Evolutionary conservation across 371 early-diverging fungal species (phyloP).

Genomic region (Apophysomyces sp.): DNA sequence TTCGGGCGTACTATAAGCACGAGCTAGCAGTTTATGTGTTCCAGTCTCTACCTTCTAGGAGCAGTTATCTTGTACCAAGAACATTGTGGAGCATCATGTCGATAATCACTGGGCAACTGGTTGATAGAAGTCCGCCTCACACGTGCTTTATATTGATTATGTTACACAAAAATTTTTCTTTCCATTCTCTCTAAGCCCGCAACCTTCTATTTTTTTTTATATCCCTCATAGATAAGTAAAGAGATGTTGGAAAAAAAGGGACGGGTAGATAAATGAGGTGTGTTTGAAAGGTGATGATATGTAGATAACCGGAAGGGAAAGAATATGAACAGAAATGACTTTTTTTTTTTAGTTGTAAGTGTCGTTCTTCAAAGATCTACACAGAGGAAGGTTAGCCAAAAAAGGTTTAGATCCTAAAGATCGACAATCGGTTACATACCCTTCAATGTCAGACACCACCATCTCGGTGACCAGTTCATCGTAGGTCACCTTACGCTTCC

Average conservation of each 20-base stretch:
- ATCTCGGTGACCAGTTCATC: conserved; percentile 72
- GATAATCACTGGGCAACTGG: too few species aligned
- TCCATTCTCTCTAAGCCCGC: too few species aligned
- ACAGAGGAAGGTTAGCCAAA: not conserved
- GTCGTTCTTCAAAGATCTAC: conserved; percentile 35
- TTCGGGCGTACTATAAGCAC: too few species aligned
- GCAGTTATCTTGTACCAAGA: too few species aligned
- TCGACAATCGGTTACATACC: conserved; percentile 11
- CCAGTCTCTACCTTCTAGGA: too few species aligned
- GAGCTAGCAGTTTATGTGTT: too few species aligned
- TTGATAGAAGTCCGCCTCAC: too few species aligned
- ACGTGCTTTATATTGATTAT: too few species aligned
- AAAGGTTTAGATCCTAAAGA: not conserved
- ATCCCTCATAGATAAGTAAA: not conserved
- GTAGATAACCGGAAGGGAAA: not conserved
- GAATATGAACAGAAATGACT: not conserved
- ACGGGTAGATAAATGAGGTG: not conserved
- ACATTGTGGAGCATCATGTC: too few species aligned
- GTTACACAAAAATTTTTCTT: too few species aligned
- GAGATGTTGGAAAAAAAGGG: not conserved
- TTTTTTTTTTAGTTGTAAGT: conserved; percentile 25
- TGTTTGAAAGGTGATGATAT: not conserved
- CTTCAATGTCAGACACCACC: conserved; percentile 69
- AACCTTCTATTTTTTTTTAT: too few species aligned
- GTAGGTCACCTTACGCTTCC: conserved; percentile 73